These are phyloP conservation scores for Coccomyxa sp. DNA, from an alignment of 139 green algal species.

Conservation along the genomic window DNA sequence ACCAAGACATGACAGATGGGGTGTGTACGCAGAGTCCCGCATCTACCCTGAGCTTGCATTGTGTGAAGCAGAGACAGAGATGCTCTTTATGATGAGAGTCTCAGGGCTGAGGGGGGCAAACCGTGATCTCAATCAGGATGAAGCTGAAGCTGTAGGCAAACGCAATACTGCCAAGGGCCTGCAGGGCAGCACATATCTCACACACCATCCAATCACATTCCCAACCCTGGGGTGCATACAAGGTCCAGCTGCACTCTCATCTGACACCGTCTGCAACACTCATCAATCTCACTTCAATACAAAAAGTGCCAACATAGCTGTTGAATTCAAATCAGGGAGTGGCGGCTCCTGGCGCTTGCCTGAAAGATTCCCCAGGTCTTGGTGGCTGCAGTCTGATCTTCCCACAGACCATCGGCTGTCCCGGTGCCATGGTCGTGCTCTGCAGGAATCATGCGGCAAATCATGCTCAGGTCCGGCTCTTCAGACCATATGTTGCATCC, in stretches of 20 bases:
- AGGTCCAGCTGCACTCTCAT: too few species aligned
- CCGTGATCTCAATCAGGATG: slow-evolving; percentile 28
- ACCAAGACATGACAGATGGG: not conserved
- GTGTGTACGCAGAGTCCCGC: too few species aligned
- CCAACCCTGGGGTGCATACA: too few species aligned
- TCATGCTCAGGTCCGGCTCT: not conserved
- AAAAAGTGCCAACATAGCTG: not conserved
- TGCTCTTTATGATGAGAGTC: not conserved
- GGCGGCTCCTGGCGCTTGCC: not conserved
- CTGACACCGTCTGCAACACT: too few species aligned
- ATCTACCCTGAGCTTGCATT: too few species aligned
- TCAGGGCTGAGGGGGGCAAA: not conserved
- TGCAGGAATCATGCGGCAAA: not conserved
- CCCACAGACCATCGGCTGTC: not conserved
- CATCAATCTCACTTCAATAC: not conserved
- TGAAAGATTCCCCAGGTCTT: not conserved
- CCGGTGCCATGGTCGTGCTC: not conserved
- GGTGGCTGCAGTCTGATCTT: not conserved
- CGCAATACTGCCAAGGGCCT: slow-evolving; percentile 20
- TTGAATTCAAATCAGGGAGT: not conserved
- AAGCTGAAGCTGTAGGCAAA: slow-evolving; percentile 32
- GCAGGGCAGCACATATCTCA: not conserved
- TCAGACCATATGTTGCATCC: not conserved
- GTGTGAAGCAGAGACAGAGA: not conserved
- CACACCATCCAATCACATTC: not conserved